These are phyloP conservation scores for Hibiscus syriacus DNA, from an alignment of 345 rosid species.

Conservation along the genomic window DNA sequence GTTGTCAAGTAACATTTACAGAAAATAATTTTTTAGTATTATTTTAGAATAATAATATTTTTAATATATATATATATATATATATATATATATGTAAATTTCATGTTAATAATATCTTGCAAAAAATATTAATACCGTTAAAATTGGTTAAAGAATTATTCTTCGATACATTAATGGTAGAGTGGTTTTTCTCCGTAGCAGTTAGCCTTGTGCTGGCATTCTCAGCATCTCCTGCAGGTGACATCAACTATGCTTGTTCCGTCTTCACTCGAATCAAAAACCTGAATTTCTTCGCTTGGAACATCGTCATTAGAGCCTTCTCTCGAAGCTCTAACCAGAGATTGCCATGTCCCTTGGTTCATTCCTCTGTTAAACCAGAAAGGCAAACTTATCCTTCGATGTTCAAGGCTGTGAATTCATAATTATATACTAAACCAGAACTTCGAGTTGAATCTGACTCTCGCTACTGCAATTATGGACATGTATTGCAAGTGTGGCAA, in stretches of 20 bases:
- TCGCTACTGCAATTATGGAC: conserved; percentile 58
- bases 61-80: too few relatives aligned
- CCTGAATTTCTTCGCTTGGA: conserved; percentile 64
- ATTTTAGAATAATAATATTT: too few relatives aligned
- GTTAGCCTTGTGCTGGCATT: conserved; percentile 69
- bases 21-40: too few relatives aligned
- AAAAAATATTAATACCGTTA: too few relatives aligned
- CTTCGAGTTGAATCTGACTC: conserved; percentile 40
- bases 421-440: conserved; percentile 36
- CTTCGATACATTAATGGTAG: too few relatives aligned
- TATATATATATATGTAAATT: too few relatives aligned
- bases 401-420: conserved; percentile 75
- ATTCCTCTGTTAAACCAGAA: conserved; percentile 40
- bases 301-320: conserved; percentile 65
- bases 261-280: conserved; percentile 37
- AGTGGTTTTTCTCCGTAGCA: too few relatives aligned
- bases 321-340: conserved; percentile 50
- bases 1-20: too few relatives aligned
- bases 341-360: conserved; percentile 37
- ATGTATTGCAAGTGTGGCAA: conserved; percentile 73
- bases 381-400: conserved; percentile 74
- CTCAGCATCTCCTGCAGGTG: conserved; percentile 46
- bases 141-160: too few relatives aligned
- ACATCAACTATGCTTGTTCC: conserved; percentile 52
- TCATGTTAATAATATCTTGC: too few relatives aligned